Evolutionary conservation across 768 basidiomycete species (phyloP).

Genomic region (Scleroderma citrinum): DNA sequence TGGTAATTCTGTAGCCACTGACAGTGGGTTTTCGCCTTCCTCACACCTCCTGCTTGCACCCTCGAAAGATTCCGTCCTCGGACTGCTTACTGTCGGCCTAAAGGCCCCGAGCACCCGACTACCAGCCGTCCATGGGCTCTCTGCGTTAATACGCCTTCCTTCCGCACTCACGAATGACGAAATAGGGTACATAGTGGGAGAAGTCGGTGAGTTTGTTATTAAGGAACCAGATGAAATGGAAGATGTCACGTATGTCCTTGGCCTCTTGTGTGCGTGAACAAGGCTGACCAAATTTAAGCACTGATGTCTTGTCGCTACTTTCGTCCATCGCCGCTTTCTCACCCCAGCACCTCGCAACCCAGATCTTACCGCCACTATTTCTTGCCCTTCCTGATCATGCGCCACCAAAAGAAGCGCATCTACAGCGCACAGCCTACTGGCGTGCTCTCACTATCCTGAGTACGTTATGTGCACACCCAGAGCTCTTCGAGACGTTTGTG

Average conservation of each 20-base stretch:
- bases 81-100: conserved; percentile 54
- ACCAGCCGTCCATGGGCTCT: conserved; percentile 61
- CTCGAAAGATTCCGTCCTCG: conserved; percentile 75
- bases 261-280: background rate
- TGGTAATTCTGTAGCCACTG: conserved; percentile 6
- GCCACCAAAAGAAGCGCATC: conserved; percentile 46
- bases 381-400: conserved; percentile 62
- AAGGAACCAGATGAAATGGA: conserved; percentile 45
- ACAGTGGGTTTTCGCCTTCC: conserved; percentile 31
- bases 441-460: conserved; percentile 62
- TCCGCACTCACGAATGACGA: conserved; percentile 66
- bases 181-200: conserved; percentile 71
- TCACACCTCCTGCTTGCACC: conserved; percentile 36
- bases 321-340: conserved; percentile 51
- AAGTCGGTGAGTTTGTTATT: conserved; percentile 59
- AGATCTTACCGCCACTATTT: conserved; percentile 80
- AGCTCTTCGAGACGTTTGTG: conserved; percentile 81
- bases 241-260: conserved; percentile 42
- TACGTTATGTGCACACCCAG: conserved; percentile 63
- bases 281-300: conserved; percentile 34
- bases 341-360: conserved; percentile 60
- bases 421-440: conserved; percentile 60
- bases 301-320: conserved; percentile 57
- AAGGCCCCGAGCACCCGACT: conserved; percentile 44
- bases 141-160: conserved; percentile 58